phyloP scores from a whole-genome alignment of 441 rosid genomes.

The Melastoma candidum region DNA sequence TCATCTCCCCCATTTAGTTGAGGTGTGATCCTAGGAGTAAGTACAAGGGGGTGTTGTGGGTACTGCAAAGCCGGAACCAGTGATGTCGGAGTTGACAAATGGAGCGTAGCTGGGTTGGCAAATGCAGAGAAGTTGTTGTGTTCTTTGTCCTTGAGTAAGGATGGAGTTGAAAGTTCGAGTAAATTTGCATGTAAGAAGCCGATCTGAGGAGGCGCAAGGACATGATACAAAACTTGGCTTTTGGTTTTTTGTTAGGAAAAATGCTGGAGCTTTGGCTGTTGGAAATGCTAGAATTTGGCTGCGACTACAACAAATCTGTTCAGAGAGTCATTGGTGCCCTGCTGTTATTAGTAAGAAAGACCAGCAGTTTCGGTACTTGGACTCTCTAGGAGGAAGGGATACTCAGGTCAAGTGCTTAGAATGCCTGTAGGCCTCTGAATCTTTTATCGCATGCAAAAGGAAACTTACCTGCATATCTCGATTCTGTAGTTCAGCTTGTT shows the following conservation, averaged over 20 bases:
- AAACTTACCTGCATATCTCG: too few species aligned
- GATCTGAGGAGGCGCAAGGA: too few species aligned
- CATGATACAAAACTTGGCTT: too few species aligned
- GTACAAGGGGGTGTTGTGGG: slow-evolving; percentile 6
- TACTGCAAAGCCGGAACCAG: slow-evolving; percentile 17
- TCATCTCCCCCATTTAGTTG: not conserved
- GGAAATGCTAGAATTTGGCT: too few species aligned
- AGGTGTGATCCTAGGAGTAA: slow-evolving; percentile 8
- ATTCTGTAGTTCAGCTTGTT: too few species aligned
- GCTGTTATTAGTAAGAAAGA: slow-evolving; percentile 74
- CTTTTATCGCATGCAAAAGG: too few species aligned
- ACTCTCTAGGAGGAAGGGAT: slow-evolving; percentile 62
- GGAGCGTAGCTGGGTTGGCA: slow-evolving; percentile 28
- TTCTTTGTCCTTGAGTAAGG: slow-evolving; percentile 25
- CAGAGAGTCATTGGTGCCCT: slow-evolving; percentile 66
- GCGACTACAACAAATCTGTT: too few species aligned
- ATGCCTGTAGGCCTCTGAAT: slow-evolving; percentile 37
- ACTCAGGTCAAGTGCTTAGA: slow-evolving; percentile 29
- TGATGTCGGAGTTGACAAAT: slow-evolving; percentile 24
- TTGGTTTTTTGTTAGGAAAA: too few species aligned
- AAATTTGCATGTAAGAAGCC: slow-evolving; percentile 27
- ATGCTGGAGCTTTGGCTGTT: too few species aligned
- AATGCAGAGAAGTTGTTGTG: slow-evolving; percentile 31
- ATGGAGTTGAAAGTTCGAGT: slow-evolving; percentile 22
- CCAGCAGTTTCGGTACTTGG: slow-evolving; percentile 78